Conservation (phyloP, 352 stramenopile species). For the Lagenidium sp. region DNA sequence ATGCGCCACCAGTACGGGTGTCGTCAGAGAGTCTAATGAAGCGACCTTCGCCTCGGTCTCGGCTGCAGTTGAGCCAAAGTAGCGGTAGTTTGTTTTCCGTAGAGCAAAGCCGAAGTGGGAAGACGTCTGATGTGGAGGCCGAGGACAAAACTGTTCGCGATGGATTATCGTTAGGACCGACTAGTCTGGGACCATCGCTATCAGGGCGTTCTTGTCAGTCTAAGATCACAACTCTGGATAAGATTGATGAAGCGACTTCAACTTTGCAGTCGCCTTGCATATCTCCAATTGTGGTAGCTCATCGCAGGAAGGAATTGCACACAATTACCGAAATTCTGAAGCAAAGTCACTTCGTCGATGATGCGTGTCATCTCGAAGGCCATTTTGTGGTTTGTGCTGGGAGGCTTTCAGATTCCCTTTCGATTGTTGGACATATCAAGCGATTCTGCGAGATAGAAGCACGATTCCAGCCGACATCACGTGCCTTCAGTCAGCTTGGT, state of each 20-base stretch:
- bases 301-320: background rate
- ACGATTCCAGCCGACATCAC: background rate
- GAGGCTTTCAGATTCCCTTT: conserved; percentile 8
- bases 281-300: too few species aligned
- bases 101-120: conserved; percentile 8
- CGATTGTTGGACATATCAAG: conserved; percentile 10
- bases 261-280: too few species aligned
- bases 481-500: background rate
- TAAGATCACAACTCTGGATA: conserved; percentile 5
- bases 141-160: background rate
- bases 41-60: conserved; percentile 3
- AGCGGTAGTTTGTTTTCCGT: conserved; percentile 4
- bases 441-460: conserved; percentile 3
- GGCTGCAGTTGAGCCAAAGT: conserved; percentile 4
- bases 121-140: conserved; percentile 1
- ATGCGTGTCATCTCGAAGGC: conserved; percentile 1
- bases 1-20: conserved; percentile 7
- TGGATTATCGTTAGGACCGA: background rate
- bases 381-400: conserved; percentile 19
- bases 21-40: conserved; percentile 13
- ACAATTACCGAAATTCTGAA: conserved; percentile 3
- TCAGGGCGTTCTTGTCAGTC: conserved; percentile 1
- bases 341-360: conserved; percentile 7
- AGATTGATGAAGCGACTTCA: conserved; percentile 3
- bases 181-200: background rate